Base-by-base conservation (phyloP, 768 basidiomycete genomes). In the Rhodosporidiobolus odoratus region DNA sequence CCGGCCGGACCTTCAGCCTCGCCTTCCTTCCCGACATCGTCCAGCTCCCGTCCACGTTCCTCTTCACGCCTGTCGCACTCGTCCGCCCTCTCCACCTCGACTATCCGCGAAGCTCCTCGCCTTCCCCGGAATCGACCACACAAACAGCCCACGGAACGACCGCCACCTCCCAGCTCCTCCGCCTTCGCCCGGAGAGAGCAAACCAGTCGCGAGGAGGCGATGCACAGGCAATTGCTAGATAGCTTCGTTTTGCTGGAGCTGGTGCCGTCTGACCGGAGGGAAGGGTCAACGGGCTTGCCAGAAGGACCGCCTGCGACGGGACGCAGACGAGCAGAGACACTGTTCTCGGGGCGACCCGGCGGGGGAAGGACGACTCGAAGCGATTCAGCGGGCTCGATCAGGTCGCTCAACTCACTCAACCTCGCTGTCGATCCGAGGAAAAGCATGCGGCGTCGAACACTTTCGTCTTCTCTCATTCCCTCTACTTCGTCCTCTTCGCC, bases 241-340 rank as follows among this genome's bases (percentile, higher is more conserved):
- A 57, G 52, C 58, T 74, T 74, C 58, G 41, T 74, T 41, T 57
- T 62, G 58, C 58, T 72, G n/a, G 66, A 74, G 58, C 43, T 65
- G 1, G 25, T 66, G 15, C 43, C 67, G 32, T 19, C 57, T 17
- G 23, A 38, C 9, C 41, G n/a, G 23, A 4, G 25, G 30, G 48
- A 15, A 8, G 30, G 40, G 4, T 30, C 40, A 34, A 53, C 43
- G 43, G 43, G 40, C 5, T 32, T 34, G 40, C 45, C n/a, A 37
- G n/a, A 3, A 2, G n/a, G 47, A 8, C n/a, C n/a, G n/a, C n/a
- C 15, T 3, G 27, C 37, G 8, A 1, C 4, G 50, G 27, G 48
- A 2, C 23, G 61, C 6, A n/a, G 21, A 53, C 7, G 52, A 27
- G 52, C 27, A 8, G 27, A 2, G 5, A 38, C 25, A 37, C 37